Evolutionary conservation across 441 rosid species (phyloP), one percentile per base, ranked within the genome.

Genomic region (Croton setiger): DNA sequence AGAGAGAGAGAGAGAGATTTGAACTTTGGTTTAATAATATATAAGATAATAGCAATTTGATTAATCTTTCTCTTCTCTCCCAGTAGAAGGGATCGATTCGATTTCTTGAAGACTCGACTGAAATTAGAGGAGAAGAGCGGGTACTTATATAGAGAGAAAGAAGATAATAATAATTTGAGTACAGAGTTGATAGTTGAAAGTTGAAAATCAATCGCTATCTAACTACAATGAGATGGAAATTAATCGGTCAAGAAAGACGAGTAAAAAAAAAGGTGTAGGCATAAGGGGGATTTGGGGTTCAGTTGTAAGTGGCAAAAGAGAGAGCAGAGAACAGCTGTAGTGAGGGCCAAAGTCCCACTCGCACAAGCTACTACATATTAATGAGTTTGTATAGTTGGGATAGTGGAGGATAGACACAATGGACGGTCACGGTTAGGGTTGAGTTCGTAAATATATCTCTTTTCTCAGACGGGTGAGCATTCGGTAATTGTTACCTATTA

Each of bases 311-410:
- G 11, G 47, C 23, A 37, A 9, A 4, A 3, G 7, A 18, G 7
- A 27, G 13, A 37, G 3, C 0, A 3, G 7, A 18, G 2, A 17
- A 55, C 78, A 70, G 78, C 76, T 73, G 74, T 51, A 66, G 18
- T 33, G 64, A 69, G 62, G 72, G 66, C 51, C 23, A 4, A 52
- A 14, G 1, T 0, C 39, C 2, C 31, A 27, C 31, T 2, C n/a
- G n/a, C n/a, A n/a, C n/a, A n/a, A 27, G 31, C 2, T 11, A 1
- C 4, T 0, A 27, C 37, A 67, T 61, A 39, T 73, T 61, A 70
- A 73, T 63, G 67, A 56, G n/a, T 43, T 43, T 2, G n/a, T 48
- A 27, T 66, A 73, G 81, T 74, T 78, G 81, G 70, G 76, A 62
- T 2, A 62, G 39, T 31, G 73, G 73, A 44, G 17, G 74, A 55